Percentiles rank a stretch among this genome's conserved stretches.
These are phyloP conservation scores for Corynascus novoguineensis DNA, from an alignment of 495 filamentous ascomycete genomes.

Conservation along the genomic window DNA sequence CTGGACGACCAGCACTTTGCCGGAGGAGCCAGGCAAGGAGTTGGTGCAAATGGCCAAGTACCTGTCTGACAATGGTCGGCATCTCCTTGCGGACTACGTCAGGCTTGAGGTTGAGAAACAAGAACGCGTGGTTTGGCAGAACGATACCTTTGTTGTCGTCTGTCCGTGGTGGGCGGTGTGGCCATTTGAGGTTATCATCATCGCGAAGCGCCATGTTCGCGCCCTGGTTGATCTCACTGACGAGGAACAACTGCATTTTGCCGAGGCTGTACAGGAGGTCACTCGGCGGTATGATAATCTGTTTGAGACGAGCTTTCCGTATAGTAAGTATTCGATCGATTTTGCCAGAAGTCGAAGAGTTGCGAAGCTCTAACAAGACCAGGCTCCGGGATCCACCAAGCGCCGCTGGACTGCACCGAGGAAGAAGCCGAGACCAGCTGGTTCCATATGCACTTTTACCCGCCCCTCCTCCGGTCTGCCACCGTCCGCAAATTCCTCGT, in stretches of 20 bases:
- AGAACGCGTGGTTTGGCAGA: conserved; percentile 83
- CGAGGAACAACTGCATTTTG: conserved; percentile 62
- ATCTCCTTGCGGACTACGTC: conserved; percentile 82
- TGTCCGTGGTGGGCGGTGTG: conserved; percentile 97
- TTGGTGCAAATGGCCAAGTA: conserved; percentile 73
- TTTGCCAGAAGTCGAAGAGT: no score
- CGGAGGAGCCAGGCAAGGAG: conserved; percentile 80
- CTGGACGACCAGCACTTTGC: conserved; percentile 86
- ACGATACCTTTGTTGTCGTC: conserved; percentile 72
- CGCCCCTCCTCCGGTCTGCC: conserved; percentile 84
- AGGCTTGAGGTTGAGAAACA: conserved; percentile 72
- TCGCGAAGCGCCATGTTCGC: conserved; percentile 73
- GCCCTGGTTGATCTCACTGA: conserved; percentile 72
- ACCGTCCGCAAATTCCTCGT: conserved; percentile 94
- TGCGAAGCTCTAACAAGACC: conserved; percentile 12
- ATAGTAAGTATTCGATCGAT: conserved; percentile 52
- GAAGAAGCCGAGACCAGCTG: conserved; percentile 83
- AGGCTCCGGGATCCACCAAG: conserved; percentile 84
- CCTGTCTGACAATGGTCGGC: conserved; percentile 60
- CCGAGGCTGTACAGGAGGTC: conserved; percentile 78
- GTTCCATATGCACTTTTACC: conserved; percentile 97
- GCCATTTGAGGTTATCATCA: conserved; percentile 94
- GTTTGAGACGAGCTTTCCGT: conserved; percentile 94
- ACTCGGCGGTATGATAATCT: conserved; percentile 92
- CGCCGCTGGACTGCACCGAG: conserved; percentile 75